Evolutionary conservation across 345 rosid species (phyloP).

Genomic region (Turnera subulata): DNA sequence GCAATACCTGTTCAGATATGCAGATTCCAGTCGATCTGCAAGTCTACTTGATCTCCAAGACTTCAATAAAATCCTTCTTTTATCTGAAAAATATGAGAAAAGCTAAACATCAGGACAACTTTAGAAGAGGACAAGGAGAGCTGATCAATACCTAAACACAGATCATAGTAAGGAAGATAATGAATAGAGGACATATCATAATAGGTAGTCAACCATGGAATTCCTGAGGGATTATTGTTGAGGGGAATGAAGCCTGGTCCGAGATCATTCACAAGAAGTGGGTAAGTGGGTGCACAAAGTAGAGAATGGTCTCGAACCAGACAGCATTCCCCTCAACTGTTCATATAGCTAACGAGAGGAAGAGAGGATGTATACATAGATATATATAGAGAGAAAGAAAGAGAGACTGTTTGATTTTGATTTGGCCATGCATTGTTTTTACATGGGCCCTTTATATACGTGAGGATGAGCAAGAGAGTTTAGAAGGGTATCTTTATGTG

Average conservation of each 20-base stretch:
- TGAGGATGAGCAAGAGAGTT: slow-evolving; percentile 8
- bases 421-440: slow-evolving; percentile 37
- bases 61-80: too few species aligned
- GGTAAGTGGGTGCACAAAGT: too few species aligned
- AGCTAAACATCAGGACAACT: too few species aligned
- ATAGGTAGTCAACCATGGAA: too few species aligned
- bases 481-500: slow-evolving; percentile 11
- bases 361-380: too few species aligned
- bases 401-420: slow-evolving; percentile 27
- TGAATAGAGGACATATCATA: too few species aligned
- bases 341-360: neutral
- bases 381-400: slow-evolving; percentile 2
- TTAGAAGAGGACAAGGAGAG: too few species aligned
- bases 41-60: too few species aligned
- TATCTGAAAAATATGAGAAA: too few species aligned
- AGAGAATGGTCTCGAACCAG: slow-evolving; percentile 62
- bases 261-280: slow-evolving; percentile 36
- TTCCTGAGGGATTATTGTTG: slow-evolving; percentile 26
- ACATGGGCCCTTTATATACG: slow-evolving; percentile 39
- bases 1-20: too few species aligned
- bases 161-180: neutral
- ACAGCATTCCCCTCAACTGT: slow-evolving; percentile 57
- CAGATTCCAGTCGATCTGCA: too few species aligned
- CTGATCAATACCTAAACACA: too few species aligned
- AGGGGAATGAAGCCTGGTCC: slow-evolving; percentile 73